Conservation (phyloP, 177 flowering plant genomes). For the Vitis hybrid region DNA sequence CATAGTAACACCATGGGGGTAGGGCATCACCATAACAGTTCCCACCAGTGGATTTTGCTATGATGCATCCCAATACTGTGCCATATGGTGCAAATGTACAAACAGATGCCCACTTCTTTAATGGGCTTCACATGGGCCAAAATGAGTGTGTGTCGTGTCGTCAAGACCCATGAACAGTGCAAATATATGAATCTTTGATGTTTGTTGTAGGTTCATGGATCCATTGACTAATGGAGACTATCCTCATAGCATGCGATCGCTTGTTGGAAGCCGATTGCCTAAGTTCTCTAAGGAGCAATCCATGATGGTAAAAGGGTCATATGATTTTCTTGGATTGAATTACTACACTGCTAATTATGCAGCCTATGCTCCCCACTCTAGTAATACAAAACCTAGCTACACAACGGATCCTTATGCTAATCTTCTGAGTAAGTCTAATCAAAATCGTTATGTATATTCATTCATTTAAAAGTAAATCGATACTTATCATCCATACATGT, state of each 20-base stretch:
- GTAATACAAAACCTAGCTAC: slow-evolving; percentile 22
- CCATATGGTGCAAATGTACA: too few relatives aligned
- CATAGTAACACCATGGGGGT: too few relatives aligned
- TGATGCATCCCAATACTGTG: too few relatives aligned
- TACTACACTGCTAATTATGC: slow-evolving; percentile 56
- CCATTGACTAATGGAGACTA: slow-evolving; percentile 52
- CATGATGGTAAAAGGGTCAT: slow-evolving; percentile 47
- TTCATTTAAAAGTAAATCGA: background rate
- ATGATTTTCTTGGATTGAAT: slow-evolving; percentile 62
- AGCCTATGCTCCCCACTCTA: slow-evolving; percentile 3
- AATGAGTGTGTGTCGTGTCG: too few relatives aligned
- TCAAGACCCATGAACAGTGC: too few relatives aligned
- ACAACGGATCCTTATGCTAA: slow-evolving; percentile 28
- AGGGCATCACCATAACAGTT: too few relatives aligned
- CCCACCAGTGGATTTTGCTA: too few relatives aligned
- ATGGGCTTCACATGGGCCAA: too few relatives aligned
- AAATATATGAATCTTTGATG: background rate
- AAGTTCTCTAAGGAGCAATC: slow-evolving; percentile 43
- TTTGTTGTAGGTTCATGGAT: slow-evolving; percentile 46
- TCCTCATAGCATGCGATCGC: slow-evolving; percentile 44
- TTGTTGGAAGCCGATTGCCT: slow-evolving; percentile 45
- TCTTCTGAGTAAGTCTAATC: slow-evolving; percentile 26
- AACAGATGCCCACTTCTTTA: too few relatives aligned
- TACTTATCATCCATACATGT: background rate
- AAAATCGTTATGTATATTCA: too few relatives aligned